Evolutionary conservation across 2,329 filamentous ascomycete species (phyloP), one percentile per base, ranked within the genome.

Genomic region (Diaporthe capsici): DNA sequence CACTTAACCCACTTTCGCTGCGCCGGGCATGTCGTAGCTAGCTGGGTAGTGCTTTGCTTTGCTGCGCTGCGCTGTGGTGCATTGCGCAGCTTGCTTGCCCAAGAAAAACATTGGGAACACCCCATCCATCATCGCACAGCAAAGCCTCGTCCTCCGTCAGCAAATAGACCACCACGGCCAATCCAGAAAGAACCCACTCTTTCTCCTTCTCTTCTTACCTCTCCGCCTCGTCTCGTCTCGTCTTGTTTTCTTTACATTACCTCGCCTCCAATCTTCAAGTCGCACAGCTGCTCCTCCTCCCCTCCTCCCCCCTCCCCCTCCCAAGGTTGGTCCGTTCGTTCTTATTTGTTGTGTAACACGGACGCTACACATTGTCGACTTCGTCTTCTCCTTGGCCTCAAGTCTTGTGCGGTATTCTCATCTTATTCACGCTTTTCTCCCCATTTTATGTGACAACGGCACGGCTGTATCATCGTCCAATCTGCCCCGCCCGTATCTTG

Each of bases 111-210:
- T 63, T 63, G 39, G 61, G 61, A 65, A 44, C 58, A 57, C 71
- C 47, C 47, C 47, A 42, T 70, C 49, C 65, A 70, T 70, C 65
- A 70, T 42, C 49, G 65, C 65, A 70, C 49, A 22, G 65, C 65
- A 42, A 51, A 73, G 71, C 71, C 71, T 73, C 58, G 71, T 73
- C 71, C 71, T 55, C 71, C 47, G 47, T 63, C 71, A 73, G 71
- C 71, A 57, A 65, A 73, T 73, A 65, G 47, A 58, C 49, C 72
- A 65, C 47, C 55, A 68, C 47, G 47, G 47, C 65, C 65, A 53
- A 53, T 53, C 57, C 70, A 42, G 61, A 9, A 8, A 34, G 42
- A 51, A 73, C 60, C 74, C 70, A 73, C 60, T 68, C 63, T 75
- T 49, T 31, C 44, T 47, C 37, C 51, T 49, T 49, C 65, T 67